A percentile compares a stretch with the other conserved stretches of the same genome.
phyloP scores from a whole-genome alignment of 1,139 yeast genomes.

The Hansenula sp. region DNA sequence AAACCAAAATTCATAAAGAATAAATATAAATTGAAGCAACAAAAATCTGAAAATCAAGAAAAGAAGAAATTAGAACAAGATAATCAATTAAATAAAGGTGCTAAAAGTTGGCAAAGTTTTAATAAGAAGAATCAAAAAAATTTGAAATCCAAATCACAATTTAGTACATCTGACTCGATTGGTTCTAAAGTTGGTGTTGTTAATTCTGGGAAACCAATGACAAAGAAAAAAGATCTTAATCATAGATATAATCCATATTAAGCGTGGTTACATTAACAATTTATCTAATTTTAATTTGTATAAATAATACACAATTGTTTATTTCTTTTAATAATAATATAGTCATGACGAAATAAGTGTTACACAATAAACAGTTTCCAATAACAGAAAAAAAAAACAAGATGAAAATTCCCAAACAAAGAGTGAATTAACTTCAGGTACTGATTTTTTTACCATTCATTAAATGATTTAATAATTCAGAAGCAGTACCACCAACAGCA shows the following conservation, averaged over 20 bases:
- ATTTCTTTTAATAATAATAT: neutral
- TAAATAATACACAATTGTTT: neutral
- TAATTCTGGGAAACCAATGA: slow-evolving; percentile 20
- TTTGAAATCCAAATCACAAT: slow-evolving; percentile 19
- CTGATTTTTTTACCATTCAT: slow-evolving; percentile 60
- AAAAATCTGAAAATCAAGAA: slow-evolving; percentile 2
- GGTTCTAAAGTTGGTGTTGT: slow-evolving; percentile 26
- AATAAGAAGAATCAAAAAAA: slow-evolving; percentile 22
- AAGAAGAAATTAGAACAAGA: slow-evolving; percentile 9
- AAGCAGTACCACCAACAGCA: slow-evolving; percentile 37
- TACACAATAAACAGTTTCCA: neutral
- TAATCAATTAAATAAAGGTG: slow-evolving; percentile 20
- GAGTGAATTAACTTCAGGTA: too few relatives aligned
- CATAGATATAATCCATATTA: slow-evolving; percentile 11
- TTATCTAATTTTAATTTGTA: neutral
- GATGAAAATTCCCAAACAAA: too few relatives aligned
- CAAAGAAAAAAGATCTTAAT: slow-evolving; percentile 1
- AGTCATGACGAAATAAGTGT: neutral
- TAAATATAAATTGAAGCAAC: slow-evolving; percentile 11
- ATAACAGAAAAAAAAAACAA: too few relatives aligned
- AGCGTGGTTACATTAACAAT: neutral
- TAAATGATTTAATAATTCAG: slow-evolving; percentile 66
- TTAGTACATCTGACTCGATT: slow-evolving; percentile 23
- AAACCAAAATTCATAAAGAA: slow-evolving; percentile 10
- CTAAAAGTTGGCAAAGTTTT: slow-evolving; percentile 30